Conservation (phyloP, 305 asterid species). For the Fraxinus paxiana region DNA sequence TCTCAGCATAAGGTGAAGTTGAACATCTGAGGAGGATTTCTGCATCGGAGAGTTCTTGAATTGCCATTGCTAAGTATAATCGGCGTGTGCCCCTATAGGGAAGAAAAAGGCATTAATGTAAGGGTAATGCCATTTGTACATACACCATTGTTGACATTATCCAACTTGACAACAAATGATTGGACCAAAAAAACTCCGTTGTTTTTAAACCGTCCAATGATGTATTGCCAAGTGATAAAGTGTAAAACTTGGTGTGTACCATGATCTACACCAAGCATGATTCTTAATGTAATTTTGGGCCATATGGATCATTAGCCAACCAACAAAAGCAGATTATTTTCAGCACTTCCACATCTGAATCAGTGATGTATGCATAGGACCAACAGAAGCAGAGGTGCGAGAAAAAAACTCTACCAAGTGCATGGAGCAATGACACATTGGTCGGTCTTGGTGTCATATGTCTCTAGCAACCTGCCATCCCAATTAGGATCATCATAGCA, state of each 20-base stretch:
- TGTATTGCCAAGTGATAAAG: background rate
- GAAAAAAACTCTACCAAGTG: constrained; percentile 47
- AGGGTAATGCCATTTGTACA: background rate
- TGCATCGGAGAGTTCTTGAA: constrained; percentile 55
- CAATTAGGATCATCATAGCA: constrained; percentile 64
- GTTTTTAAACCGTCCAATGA: background rate
- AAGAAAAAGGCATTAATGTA: constrained; percentile 3
- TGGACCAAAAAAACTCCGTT: background rate
- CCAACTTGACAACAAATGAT: background rate
- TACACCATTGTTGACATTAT: background rate
- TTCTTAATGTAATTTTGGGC: background rate
- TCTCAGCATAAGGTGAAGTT: constrained; percentile 84
- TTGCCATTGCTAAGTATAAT: constrained; percentile 41
- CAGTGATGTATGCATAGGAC: background rate
- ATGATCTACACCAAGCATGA: background rate
- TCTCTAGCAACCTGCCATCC: constrained; percentile 63
- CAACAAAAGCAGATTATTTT: background rate
- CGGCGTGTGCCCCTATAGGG: constrained; percentile 48
- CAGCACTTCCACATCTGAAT: background rate
- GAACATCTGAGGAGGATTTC: constrained; percentile 78
- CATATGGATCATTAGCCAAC: background rate
- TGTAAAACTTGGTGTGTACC: background rate
- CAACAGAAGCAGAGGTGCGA: constrained; percentile 7
- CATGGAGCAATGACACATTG: constrained; percentile 69
- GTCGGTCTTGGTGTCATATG: constrained; percentile 63